Conservation (phyloP, 306 rosid genomes). For the Styphnolobium japonicum region DNA sequence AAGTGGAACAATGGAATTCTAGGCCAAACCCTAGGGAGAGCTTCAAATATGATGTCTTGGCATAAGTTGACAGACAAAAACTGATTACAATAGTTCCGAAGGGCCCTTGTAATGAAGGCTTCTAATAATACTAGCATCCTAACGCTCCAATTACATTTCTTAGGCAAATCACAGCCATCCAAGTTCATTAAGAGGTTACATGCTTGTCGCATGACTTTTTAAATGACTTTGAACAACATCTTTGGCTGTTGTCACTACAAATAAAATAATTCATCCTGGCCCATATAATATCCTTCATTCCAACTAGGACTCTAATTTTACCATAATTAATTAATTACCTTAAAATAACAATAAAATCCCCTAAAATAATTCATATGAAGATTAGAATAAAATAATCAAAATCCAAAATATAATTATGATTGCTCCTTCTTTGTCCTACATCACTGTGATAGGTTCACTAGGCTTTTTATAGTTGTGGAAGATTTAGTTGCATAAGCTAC, state of each 20-base stretch:
- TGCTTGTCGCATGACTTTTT: background rate
- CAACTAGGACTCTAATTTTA: background rate
- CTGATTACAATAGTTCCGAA: background rate
- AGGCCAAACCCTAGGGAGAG: background rate
- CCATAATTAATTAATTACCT: background rate
- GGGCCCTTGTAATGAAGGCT: background rate
- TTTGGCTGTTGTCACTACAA: too few relatives aligned
- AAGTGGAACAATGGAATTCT: background rate
- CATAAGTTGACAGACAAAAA: background rate
- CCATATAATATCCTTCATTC: background rate
- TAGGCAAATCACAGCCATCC: background rate
- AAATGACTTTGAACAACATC: background rate
- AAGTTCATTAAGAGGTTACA: background rate
- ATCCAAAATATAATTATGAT: background rate
- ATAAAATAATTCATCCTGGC: background rate
- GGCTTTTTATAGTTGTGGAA: conserved; percentile 1
- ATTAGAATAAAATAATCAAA: background rate
- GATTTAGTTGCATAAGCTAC: background rate
- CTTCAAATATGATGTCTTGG: background rate
- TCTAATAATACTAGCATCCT: background rate
- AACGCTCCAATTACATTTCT: background rate
- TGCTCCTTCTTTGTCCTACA: background rate
- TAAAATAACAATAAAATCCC: background rate
- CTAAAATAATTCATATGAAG: background rate
- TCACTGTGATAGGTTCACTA: background rate